phyloP scores from a whole-genome alignment of 805 yeast species.

The Myxozyma neglecta region DNA sequence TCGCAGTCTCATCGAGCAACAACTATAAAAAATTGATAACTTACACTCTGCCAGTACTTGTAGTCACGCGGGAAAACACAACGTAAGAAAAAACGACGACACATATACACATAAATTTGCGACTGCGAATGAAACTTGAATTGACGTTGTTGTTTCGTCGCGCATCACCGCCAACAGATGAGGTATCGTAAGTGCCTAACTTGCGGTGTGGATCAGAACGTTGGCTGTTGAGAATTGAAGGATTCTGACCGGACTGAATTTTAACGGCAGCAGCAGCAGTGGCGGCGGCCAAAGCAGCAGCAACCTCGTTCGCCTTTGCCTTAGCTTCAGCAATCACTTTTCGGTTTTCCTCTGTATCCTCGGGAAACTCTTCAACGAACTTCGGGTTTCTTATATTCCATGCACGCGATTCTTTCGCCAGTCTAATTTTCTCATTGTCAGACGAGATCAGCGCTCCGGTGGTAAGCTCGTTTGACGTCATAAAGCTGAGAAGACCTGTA shows the following conservation, averaged over 20 bases:
- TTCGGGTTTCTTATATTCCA: slow-evolving; percentile 69
- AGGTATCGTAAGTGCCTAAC: slow-evolving; percentile 7
- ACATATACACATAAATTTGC: slow-evolving; percentile 17
- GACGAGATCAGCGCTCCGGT: slow-evolving; percentile 77
- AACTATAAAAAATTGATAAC: background rate
- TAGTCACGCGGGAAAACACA: slow-evolving; percentile 8
- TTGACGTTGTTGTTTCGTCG: background rate
- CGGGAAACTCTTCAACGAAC: slow-evolving; percentile 69
- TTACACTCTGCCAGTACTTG: background rate
- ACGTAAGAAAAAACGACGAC: slow-evolving; percentile 6
- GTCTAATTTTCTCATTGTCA: slow-evolving; percentile 54
- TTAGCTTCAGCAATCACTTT: slow-evolving; percentile 36
- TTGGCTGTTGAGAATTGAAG: too few species aligned
- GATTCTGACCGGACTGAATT: background rate
- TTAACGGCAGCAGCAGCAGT: background rate
- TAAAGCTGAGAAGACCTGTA: slow-evolving; percentile 83
- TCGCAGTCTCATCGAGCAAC: background rate
- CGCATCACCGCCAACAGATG: slow-evolving; percentile 2
- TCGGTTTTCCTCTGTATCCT: slow-evolving; percentile 50
- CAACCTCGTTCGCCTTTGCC: background rate
- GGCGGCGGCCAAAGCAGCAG: slow-evolving; percentile 20
- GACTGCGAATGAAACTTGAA: slow-evolving; percentile 15
- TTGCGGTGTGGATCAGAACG: background rate
- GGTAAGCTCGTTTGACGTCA: slow-evolving; percentile 84
- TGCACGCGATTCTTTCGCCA: slow-evolving; percentile 59